Evolutionary conservation across 441 rosid species (phyloP).

Genomic region (Melianthus villosus): DNA sequence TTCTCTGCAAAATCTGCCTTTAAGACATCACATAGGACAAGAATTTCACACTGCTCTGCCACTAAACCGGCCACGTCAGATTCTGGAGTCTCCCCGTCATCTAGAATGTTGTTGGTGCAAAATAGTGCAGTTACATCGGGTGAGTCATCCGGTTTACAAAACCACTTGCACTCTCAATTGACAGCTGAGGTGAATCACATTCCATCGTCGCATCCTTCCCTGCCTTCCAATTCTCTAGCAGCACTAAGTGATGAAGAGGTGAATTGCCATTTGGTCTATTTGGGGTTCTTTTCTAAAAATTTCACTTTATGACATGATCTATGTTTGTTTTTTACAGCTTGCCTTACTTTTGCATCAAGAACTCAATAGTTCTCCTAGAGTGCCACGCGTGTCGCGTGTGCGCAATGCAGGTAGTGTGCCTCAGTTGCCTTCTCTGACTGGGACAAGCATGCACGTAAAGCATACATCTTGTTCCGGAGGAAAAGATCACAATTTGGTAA

Average conservation of each 20-base stretch:
- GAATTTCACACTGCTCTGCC: constrained; percentile 29
- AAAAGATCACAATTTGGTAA: constrained; percentile 61
- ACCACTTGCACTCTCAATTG: constrained; percentile 25
- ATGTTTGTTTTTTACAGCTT: constrained; percentile 31
- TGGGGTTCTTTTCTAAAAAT: neutral
- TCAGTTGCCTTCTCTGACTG: constrained; percentile 52
- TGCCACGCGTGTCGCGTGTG: constrained; percentile 87
- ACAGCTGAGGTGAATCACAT: constrained; percentile 32
- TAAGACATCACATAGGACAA: constrained; percentile 27
- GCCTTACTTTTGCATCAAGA: constrained; percentile 95
- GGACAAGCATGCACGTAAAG: constrained; percentile 44
- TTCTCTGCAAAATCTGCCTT: constrained; percentile 20
- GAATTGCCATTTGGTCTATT: constrained; percentile 4
- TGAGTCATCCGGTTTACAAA: constrained; percentile 22
- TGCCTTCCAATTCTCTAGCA: constrained; percentile 27
- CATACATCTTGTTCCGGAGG: constrained; percentile 59
- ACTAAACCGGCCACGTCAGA: constrained; percentile 28
- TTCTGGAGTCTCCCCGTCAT: constrained; percentile 20
- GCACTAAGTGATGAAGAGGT: constrained; percentile 92
- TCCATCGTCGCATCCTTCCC: constrained; percentile 23
- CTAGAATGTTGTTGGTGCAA: constrained; percentile 28
- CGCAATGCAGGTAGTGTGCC: constrained; percentile 80
- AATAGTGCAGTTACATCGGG: constrained; percentile 16
- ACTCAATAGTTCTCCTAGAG: constrained; percentile 95
- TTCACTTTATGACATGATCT: neutral